These are phyloP conservation scores for Trichophyton simii DNA, from an alignment of 2,329 filamentous ascomycete species.

Conservation along the genomic window DNA sequence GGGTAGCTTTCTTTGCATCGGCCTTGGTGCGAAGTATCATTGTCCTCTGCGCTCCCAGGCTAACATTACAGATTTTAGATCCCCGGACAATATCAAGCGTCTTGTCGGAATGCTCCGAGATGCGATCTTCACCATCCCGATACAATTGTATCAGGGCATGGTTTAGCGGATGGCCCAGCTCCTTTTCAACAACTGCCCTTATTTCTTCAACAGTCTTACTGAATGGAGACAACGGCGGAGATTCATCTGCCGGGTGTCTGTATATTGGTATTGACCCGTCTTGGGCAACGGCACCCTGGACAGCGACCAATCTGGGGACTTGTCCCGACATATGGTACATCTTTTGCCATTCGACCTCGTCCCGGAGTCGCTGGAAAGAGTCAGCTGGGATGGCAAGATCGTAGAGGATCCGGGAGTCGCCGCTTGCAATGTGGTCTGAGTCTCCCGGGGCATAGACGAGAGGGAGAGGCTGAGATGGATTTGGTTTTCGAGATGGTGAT, in stretches of 20 bases:
- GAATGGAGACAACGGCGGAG: constrained; percentile 63
- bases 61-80: constrained; percentile 83
- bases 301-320: constrained; percentile 80
- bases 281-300: constrained; percentile 58
- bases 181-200: constrained; percentile 53
- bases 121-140: constrained; percentile 76
- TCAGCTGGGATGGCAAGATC: constrained; percentile 50
- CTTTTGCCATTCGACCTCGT: constrained; percentile 73
- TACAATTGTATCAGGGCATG: constrained; percentile 91
- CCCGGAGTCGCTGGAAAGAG: constrained; percentile 56
- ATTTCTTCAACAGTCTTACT: constrained; percentile 59
- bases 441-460: constrained; percentile 34
- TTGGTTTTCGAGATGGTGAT: constrained; percentile 10
- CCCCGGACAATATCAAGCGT: constrained; percentile 74
- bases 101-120: constrained; percentile 95
- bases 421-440: constrained; percentile 52
- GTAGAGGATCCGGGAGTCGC: constrained; percentile 63
- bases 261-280: constrained; percentile 76
- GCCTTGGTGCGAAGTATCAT: constrained; percentile 73
- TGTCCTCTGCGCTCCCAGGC: constrained; percentile 77
- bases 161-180: constrained; percentile 70
- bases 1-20: constrained; percentile 26
- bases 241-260: constrained; percentile 83
- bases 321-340: constrained; percentile 90
- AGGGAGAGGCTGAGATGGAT: constrained; percentile 16